Conservation (phyloP, 2,329 filamentous ascomycete genomes). For the Ophiocordyceps camponoti-floridani region DNA sequence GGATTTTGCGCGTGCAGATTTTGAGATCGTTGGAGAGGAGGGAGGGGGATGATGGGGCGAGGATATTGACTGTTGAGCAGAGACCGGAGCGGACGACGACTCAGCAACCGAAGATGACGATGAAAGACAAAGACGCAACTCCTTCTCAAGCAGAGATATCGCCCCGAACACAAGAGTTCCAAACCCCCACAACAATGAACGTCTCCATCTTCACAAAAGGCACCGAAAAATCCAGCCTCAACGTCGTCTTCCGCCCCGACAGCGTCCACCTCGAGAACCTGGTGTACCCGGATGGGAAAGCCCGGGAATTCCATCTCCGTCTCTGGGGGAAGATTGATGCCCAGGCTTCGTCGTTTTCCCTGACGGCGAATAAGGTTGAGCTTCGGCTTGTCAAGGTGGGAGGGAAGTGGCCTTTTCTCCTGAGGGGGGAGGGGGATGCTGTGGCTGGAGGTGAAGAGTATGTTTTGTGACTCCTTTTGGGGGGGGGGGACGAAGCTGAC, state of each 20-base stretch:
- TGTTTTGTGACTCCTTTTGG: background rate
- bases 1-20: slow-evolving; percentile 27
- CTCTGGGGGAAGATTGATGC: slow-evolving; percentile 50
- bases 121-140: background rate
- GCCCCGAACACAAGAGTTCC: slow-evolving; percentile 16
- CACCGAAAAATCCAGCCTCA: slow-evolving; percentile 20
- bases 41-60: slow-evolving; percentile 22
- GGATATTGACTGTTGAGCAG: slow-evolving; percentile 13
- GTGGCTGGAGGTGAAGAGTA: background rate
- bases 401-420: slow-evolving; percentile 46
- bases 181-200: slow-evolving; percentile 15
- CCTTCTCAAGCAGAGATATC: background rate
- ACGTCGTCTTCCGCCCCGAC: slow-evolving; percentile 14
- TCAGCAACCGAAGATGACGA: background rate
- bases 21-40: slow-evolving; percentile 25
- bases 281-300: slow-evolving; percentile 27
- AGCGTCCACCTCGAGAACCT: slow-evolving; percentile 12
- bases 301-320: slow-evolving; percentile 42
- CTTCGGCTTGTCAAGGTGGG: slow-evolving; percentile 50
- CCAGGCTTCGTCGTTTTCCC: slow-evolving; percentile 37
- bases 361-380: slow-evolving; percentile 68
- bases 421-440: slow-evolving; percentile 2
- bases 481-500: too few species aligned
- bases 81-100: too few species aligned
- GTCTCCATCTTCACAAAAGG: slow-evolving; percentile 25